A percentile compares a stretch with the other conserved stretches of the same genome.
phyloP scores from a whole-genome alignment of 495 filamentous ascomycete species.

The Penicillium riverlandense region DNA sequence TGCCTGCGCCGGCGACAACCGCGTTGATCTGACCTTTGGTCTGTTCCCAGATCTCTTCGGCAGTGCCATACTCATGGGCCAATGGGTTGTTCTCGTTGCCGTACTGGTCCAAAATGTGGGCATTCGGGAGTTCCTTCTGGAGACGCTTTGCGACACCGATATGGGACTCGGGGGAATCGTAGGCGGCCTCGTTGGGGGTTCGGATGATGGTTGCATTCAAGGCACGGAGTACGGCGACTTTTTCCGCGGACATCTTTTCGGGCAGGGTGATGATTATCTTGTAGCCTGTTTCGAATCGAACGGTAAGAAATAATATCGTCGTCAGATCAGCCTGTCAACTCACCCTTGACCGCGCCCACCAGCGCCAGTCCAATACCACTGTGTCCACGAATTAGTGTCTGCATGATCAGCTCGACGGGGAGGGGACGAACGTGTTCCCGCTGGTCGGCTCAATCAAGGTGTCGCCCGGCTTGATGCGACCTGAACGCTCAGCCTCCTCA shows the following conservation, averaged over 20 bases:
- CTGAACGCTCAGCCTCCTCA: slow-evolving; percentile 83
- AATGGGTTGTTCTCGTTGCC: slow-evolving; percentile 84
- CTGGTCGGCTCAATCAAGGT: slow-evolving; percentile 96
- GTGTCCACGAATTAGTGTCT: slow-evolving; percentile 8
- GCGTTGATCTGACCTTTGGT: slow-evolving; percentile 77
- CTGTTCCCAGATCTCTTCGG: slow-evolving; percentile 94
- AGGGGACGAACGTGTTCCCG: slow-evolving; percentile 72
- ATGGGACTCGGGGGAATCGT: slow-evolving; percentile 88
- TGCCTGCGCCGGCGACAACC: slow-evolving; percentile 88
- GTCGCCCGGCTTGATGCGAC: slow-evolving; percentile 94
- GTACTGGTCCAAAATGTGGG: slow-evolving; percentile 96
- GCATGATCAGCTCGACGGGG: background rate
- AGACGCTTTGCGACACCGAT: slow-evolving; percentile 89
- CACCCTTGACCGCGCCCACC: slow-evolving; percentile 87
- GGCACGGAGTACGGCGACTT: slow-evolving; percentile 87
- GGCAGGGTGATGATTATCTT: slow-evolving; percentile 97
- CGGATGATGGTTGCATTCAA: slow-evolving; percentile 96
- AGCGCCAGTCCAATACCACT: slow-evolving; percentile 92
- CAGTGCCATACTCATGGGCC: slow-evolving; percentile 91
- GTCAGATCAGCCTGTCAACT: background rate
- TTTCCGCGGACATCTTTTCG: slow-evolving; percentile 99
- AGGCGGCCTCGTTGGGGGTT: slow-evolving; percentile 93
- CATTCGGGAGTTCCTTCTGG: slow-evolving; percentile 92
- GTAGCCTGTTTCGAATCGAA: slow-evolving; percentile 47
- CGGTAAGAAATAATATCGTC: background rate